Base-by-base conservation (phyloP, 805 yeast genomes). In the Sugiyamaella qingdaonensis region DNA sequence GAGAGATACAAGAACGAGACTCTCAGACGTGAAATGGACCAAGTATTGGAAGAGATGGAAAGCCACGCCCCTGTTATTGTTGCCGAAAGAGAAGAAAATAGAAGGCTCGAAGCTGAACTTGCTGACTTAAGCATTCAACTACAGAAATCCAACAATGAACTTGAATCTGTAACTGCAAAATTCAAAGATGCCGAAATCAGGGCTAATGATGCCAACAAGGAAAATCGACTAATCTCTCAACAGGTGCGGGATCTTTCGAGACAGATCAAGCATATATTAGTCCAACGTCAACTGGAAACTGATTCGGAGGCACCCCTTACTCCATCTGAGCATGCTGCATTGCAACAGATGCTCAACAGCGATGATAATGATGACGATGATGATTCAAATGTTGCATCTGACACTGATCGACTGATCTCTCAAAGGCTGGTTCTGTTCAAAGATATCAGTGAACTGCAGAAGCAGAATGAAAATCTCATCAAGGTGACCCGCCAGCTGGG, bases 231-330 rank as follows among this genome's bases (percentile, higher is more conserved):
- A 4, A 66, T 86, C 57, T 75, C 77, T 44, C 79, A 77, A 53
- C 82, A 85, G 58, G 78, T 85, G 42, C 70, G 76, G 29, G 97
- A 92, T 63, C 71, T 92, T 37, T 87, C 95, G 5, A 81, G 83
- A 42, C 98, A 92, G 66, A 78, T 94, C n/a, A 88, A 87, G 59
- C 78, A 76, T 47, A 74, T 90, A 35, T 73, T 92, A 36, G 78
- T 85, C 13, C 73, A 73, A 52, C 54, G 64, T 36, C 88, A 86
- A 63, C 74, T 87, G 1, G 75, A 81, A 29, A 71, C 85, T 1
- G 79, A 77, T 10, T 72, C 79, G n/a, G 80, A 80, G 35, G 72
- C 75, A 37, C 87, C 92, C 8, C 70, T 92, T 35, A 78, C 86
- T 4, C 67, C 74, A 0, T 79, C 79, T 11, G 97, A 92, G 62